A percentile compares a stretch with the other conserved stretches of the same genome.
These are phyloP conservation scores for Chiua sp. DNA, from an alignment of 1,284 basidiomycete species.

Conservation along the genomic window DNA sequence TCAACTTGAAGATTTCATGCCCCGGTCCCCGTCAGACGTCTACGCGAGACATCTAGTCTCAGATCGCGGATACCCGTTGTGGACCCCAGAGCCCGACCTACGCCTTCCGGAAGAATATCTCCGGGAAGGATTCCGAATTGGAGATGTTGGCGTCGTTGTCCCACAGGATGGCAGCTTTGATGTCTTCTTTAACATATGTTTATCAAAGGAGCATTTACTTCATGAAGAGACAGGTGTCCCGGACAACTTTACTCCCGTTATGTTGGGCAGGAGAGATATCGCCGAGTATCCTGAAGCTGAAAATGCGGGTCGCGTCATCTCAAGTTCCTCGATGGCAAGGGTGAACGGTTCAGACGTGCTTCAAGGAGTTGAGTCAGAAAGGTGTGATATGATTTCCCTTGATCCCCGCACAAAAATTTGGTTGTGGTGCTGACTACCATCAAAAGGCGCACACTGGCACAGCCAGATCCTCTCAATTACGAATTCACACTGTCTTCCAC, in stretches of 20 bases:
- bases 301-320: not conserved
- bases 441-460: not conserved
- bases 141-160: constrained; percentile 5
- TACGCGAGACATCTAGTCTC: not conserved
- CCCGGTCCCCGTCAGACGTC: not conserved
- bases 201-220: not conserved
- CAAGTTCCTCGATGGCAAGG: constrained; percentile 2
- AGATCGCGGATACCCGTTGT: not conserved
- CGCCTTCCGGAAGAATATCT: not conserved
- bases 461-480: not conserved
- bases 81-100: not conserved
- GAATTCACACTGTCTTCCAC: not conserved
- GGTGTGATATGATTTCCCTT: constrained; percentile 5
- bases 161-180: not conserved
- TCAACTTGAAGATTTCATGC: not conserved
- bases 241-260: constrained; percentile 12
- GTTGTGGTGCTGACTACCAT: not conserved
- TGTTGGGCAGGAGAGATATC: not conserved
- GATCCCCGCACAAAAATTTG: not conserved
- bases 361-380: constrained; percentile 4
- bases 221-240: constrained; percentile 15
- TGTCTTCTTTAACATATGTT: constrained; percentile 1
- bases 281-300: not conserved
- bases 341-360: not conserved
- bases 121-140: constrained; percentile 1